Conservation (phyloP, 2,329 filamentous ascomycete species). For the Dothistroma septosporum region DNA sequence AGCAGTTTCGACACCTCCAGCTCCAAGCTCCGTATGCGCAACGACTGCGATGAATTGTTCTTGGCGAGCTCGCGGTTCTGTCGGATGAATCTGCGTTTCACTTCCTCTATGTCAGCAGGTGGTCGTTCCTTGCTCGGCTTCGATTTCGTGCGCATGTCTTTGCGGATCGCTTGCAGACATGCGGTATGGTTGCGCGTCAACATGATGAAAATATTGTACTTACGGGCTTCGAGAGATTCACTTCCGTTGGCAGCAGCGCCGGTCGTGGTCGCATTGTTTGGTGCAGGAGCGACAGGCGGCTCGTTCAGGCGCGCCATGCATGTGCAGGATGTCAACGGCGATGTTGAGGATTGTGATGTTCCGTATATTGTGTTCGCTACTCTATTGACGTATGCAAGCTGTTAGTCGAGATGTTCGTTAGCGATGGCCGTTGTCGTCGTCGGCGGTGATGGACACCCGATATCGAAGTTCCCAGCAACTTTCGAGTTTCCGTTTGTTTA, state of each 20-base stretch:
- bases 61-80: conserved; percentile 79
- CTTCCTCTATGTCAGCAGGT: conserved; percentile 44
- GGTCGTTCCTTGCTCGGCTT: conserved; percentile 18
- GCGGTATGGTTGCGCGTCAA: conserved; percentile 4
- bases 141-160: conserved; percentile 34
- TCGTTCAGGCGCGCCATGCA: conserved; percentile 78
- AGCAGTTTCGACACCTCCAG: conserved; percentile 70
- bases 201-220: conserved; percentile 35
- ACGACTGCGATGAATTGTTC: conserved; percentile 71
- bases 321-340: background rate
- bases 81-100: conserved; percentile 72
- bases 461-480: background rate
- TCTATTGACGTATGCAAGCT: background rate
- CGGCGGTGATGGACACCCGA: background rate
- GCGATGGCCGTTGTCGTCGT: background rate
- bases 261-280: conserved; percentile 14
- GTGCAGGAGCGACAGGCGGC: conserved; percentile 53
- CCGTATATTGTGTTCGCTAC: background rate
- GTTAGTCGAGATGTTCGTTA: background rate
- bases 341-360: background rate
- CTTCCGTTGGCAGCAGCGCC: conserved; percentile 28
- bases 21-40: conserved; percentile 72
- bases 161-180: background rate
- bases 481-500: background rate
- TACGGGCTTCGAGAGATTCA: conserved; percentile 69